phyloP scores from a whole-genome alignment of 2,329 filamentous ascomycete genomes.

The Akanthomyces lecanii region DNA sequence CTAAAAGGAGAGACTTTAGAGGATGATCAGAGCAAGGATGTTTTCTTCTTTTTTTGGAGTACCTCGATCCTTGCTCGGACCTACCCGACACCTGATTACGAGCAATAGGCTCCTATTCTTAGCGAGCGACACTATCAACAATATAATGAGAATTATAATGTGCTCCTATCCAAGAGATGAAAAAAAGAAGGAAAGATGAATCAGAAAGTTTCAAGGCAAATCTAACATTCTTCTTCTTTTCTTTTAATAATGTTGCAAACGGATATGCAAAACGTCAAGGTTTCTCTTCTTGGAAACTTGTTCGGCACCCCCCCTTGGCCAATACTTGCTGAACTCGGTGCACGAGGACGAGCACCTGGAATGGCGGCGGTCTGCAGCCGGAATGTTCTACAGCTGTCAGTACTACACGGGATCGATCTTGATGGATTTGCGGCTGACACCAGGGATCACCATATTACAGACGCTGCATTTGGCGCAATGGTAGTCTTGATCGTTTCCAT shows the following conservation, averaged over 20 bases:
- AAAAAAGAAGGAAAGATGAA: no score
- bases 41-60: no score
- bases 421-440: background rate
- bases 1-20: no score
- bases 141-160: no score
- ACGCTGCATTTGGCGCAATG: background rate
- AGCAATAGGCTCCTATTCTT: no score
- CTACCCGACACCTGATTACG: no score
- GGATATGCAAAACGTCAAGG: background rate
- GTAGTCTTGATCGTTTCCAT: background rate
- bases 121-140: no score
- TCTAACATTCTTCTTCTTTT: no score
- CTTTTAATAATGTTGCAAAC: background rate
- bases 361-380: background rate
- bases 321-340: background rate
- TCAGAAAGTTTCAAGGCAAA: no score
- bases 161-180: no score
- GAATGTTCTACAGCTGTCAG: background rate
- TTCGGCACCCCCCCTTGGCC: background rate
- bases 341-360: background rate
- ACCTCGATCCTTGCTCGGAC: no score
- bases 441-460: background rate
- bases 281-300: background rate
- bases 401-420: background rate
- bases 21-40: no score